phyloP scores from a whole-genome alignment of 768 basidiomycete genomes.

The Pleurotus ostreatus region DNA sequence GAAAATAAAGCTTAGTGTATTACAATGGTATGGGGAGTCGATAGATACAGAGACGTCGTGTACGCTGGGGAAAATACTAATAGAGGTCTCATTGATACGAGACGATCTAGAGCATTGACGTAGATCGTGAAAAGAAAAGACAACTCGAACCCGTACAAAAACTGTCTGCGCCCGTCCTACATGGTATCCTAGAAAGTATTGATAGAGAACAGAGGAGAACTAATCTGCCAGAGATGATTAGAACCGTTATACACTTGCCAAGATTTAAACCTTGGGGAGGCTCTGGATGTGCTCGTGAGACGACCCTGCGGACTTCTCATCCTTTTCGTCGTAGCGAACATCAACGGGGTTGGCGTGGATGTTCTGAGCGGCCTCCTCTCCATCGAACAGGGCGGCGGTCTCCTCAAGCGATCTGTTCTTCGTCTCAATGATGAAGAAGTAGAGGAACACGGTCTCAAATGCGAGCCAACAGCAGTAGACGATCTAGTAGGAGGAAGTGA shows the following conservation, averaged over 20 bases:
- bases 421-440: constrained; percentile 68
- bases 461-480: constrained; percentile 71
- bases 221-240: constrained; percentile 2
- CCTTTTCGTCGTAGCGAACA: constrained; percentile 20
- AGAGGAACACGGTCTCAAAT: constrained; percentile 62
- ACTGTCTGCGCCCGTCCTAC: not conserved
- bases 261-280: constrained; percentile 14
- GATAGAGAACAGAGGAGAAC: not conserved
- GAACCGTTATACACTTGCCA: not conserved
- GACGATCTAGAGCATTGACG: not conserved
- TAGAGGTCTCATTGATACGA: not conserved
- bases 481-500: constrained; percentile 29
- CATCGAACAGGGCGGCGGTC: constrained; percentile 79
- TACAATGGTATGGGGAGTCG: constrained; percentile 2
- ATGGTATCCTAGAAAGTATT: constrained; percentile 1
- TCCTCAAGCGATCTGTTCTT: constrained; percentile 74
- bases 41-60: constrained; percentile 7
- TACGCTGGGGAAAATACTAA: not conserved
- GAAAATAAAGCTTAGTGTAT: not conserved
- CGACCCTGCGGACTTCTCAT: constrained; percentile 33
- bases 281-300: constrained; percentile 24
- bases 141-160: not conserved
- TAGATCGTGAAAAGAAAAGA: constrained; percentile 1
- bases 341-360: constrained; percentile 28
- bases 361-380: constrained; percentile 43